phyloP scores from a whole-genome alignment of 1,284 basidiomycete species.

The Ustilago bromivora region DNA sequence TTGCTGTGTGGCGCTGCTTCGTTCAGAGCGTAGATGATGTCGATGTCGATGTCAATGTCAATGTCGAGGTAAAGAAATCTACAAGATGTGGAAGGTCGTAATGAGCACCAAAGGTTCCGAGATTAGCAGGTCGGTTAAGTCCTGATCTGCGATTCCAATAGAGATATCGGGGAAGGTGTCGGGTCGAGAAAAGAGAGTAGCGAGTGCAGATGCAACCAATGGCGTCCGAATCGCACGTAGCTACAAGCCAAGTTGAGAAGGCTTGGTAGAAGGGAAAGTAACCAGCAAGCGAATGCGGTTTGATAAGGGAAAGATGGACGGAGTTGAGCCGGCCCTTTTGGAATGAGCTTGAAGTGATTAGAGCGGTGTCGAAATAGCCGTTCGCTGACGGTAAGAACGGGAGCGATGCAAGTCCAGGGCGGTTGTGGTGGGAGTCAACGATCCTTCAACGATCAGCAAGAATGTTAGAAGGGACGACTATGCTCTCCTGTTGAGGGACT shows the following conservation, averaged over 20 bases:
- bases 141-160: constrained; percentile 7
- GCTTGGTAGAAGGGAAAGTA: constrained; percentile 8
- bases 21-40: background rate
- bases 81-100: constrained; percentile 3
- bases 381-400: background rate
- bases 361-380: background rate
- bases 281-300: constrained; percentile 25
- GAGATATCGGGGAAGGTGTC: background rate
- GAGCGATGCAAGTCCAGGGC: constrained; percentile 1
- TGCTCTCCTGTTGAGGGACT: constrained; percentile 17
- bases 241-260: constrained; percentile 25
- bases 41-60: background rate
- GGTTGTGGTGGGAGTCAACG: constrained; percentile 11
- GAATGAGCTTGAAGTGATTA: constrained; percentile 3
- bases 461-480: background rate
- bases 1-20: background rate
- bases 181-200: background rate
- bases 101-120: background rate
- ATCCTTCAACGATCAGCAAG: constrained; percentile 18
- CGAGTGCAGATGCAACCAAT: constrained; percentile 5
- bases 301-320: constrained; percentile 21
- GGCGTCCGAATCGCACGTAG: background rate
- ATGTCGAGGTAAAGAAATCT: constrained; percentile 1
- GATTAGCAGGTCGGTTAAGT: constrained; percentile 6
- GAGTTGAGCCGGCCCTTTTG: constrained; percentile 43